Base-by-base conservation (phyloP, 371 early-diverging fungal genomes). In the Mucor racemosus region DNA sequence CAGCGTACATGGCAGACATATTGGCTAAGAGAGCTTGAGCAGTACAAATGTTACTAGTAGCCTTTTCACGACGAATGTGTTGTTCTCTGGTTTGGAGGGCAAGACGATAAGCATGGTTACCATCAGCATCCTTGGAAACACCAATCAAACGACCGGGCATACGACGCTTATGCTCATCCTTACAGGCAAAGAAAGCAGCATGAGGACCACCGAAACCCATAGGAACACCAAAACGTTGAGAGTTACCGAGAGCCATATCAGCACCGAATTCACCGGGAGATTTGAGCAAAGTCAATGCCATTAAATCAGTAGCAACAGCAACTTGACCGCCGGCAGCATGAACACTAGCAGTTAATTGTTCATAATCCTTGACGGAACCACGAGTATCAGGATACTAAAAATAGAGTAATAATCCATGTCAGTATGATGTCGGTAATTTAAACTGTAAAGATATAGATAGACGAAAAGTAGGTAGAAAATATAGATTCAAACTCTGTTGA, bases 191-290 rank as follows among this genome's bases (percentile, higher is more conserved):
- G 87, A 97, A 98, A 35, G 99, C 99, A 7, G 99, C 99, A 75
- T 97, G 98, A n/a, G 99, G 99, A 58, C 99, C 99, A 76, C 99
- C 99, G 77, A 94, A 97, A 42, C 99, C 99, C 54, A 98, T 86
- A 5, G 98, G 97, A 39, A 98, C 97, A 77, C 99, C 99, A 69
- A 98, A 97, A 39, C 99, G 91, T 81, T 98, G 98, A 26, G 91
- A 90, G 87, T 94, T 97, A 69, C 99, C 99, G 38, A 98, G 81
- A 40, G 93, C 98, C 75, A 98, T 97, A 80, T 98, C 99, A 40
- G 92, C 96, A 55, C 98, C 98, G 70, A 92, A 95, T 78, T 95
- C 95, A 41, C 94, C 96, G 14, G 99, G 99, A 35, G 97, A 87
- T 71, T 92, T 93, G 42, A 97, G 83, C 42, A 98, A 71, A 21